Base-by-base conservation (phyloP, 2,329 filamentous ascomycete genomes). In the Pseudogymnoascus sp. region DNA sequence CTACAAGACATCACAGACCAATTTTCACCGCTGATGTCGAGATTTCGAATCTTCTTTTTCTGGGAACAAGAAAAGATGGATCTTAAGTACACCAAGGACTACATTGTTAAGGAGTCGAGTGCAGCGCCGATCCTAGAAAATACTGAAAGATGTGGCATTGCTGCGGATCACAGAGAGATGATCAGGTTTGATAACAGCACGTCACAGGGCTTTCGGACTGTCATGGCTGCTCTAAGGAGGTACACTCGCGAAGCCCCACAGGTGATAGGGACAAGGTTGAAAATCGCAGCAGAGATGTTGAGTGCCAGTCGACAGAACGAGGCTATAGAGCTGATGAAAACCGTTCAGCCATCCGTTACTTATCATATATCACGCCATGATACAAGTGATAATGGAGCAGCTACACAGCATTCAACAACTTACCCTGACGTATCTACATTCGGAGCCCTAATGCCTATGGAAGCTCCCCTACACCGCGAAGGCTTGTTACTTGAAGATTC, bases 81-180 rank as follows among this genome's bases (percentile, higher is more conserved):
- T 65, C 64, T 76, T 15, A 72, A 71, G 62, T 70, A 72, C 63
- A 73, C 68, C 3, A 83, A 74, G 67, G 71, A 81, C 62, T 75
- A 88, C 64, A 82, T 91, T 35, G 88, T 91, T 1, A 86, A 90
- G 61, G 79, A 87, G 61, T 78, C 78, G 53, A 90, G 87, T 1
- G 88, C 88, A 1, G 83, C 86, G 7, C 88, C 88, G 0, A 83
- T 74, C 17, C 64, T 75, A 4, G 72, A 75, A 61, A 67, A 73
- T 62, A 75, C 72, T 4, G 74, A 76, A 60, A 66, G 74, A 65
- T 71, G 68, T 61, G 75, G 74, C 7, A 71, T 77, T 37, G 62
- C 37, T 17, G 60, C 23, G 10, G 60, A 62, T 62, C 62, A 65
- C 46, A 37, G 59, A 64, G 62, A 60, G 59, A 53, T 63, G 59